phyloP scores from a whole-genome alignment of 2,329 filamentous ascomycete genomes.

The Mycogone perniciosa region DNA sequence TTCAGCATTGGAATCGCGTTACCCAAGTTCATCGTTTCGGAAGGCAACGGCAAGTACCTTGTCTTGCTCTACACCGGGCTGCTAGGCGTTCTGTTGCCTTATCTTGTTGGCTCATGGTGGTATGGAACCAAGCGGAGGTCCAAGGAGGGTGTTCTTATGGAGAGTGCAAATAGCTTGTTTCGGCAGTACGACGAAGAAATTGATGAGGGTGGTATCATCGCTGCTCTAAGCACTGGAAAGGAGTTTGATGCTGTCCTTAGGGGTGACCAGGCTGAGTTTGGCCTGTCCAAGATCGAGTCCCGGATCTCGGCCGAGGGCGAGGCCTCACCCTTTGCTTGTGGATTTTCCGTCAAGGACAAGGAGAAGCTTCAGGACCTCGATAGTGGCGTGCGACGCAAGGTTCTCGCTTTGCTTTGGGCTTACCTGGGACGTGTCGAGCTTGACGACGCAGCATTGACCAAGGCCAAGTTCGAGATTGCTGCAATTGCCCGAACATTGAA shows the following conservation, averaged over 20 bases:
- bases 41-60: conserved; percentile 94
- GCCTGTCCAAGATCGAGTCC: conserved; percentile 77
- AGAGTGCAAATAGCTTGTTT: conserved; percentile 92
- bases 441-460: conserved; percentile 68
- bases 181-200: conserved; percentile 83
- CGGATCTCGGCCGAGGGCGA: conserved; percentile 61
- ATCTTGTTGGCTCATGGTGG: conserved; percentile 96
- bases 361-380: conserved; percentile 74
- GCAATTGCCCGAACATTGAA: conserved; percentile 81
- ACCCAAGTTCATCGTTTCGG: conserved; percentile 84
- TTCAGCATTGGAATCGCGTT: conserved; percentile 97
- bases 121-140: conserved; percentile 92
- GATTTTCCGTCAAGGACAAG: conserved; percentile 67
- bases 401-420: conserved; percentile 85
- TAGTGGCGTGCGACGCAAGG: conserved; percentile 73
- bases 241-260: conserved; percentile 75
- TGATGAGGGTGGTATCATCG: conserved; percentile 71
- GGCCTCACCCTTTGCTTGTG: conserved; percentile 42
- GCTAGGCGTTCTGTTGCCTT: conserved; percentile 84
- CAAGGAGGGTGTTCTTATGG: conserved; percentile 86
- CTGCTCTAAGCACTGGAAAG: conserved; percentile 74
- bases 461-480: conserved; percentile 82
- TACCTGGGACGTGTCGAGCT: conserved; percentile 87
- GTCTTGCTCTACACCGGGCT: conserved; percentile 82
- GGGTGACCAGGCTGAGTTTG: conserved; percentile 72